Evolutionary conservation across 306 rosid genomes (phyloP).

Genomic region (Vicia faba): DNA sequence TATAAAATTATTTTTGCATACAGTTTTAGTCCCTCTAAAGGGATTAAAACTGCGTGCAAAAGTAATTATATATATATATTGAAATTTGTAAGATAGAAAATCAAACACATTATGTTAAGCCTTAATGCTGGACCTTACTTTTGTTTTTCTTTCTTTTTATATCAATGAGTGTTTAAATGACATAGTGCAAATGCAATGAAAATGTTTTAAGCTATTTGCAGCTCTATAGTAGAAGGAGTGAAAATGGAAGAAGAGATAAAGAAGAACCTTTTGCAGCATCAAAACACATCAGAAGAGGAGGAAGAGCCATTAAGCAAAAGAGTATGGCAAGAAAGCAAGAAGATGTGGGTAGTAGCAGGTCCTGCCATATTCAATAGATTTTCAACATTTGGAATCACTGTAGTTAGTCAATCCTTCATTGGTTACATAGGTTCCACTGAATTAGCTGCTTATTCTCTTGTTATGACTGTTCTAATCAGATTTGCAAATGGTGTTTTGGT

Average conservation of each 20-base stretch:
- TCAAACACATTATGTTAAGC: too few species aligned
- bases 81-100: too few species aligned
- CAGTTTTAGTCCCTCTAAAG: too few species aligned
- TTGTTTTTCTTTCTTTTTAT: too few species aligned
- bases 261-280: slow-evolving; percentile 37
- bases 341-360: slow-evolving; percentile 58
- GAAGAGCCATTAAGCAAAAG: slow-evolving; percentile 41
- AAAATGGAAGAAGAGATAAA: slow-evolving; percentile 40
- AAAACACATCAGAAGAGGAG: slow-evolving; percentile 14
- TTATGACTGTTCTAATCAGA: slow-evolving; percentile 50
- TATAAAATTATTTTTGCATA: too few species aligned
- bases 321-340: slow-evolving; percentile 58
- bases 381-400: slow-evolving; percentile 50
- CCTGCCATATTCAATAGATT: slow-evolving; percentile 60
- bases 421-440: slow-evolving; percentile 58
- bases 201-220: slow-evolving; percentile 11
- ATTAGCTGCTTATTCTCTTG: slow-evolving; percentile 60
- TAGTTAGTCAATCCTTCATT: slow-evolving; percentile 52
- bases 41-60: too few species aligned
- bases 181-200: background rate
- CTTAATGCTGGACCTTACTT: too few species aligned
- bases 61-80: too few species aligned
- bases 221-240: background rate
- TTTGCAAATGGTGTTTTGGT: slow-evolving; percentile 63
- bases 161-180: background rate